Evolutionary conservation across 768 basidiomycete species (phyloP).

Genomic region (Infundibulicybe gibba): DNA sequence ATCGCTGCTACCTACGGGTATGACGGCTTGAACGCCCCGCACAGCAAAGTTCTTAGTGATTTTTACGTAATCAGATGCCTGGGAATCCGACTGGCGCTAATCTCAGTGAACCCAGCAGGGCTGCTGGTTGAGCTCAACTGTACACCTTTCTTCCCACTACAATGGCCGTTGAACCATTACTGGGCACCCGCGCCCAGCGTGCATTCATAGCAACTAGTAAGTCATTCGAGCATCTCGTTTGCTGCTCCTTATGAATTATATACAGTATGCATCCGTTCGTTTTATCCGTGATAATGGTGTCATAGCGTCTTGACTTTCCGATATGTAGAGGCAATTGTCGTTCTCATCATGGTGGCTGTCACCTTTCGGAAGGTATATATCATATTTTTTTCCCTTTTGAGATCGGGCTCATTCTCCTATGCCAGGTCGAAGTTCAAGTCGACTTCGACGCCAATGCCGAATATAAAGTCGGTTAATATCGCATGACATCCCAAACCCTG

Average conservation of each 20-base stretch:
- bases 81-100: background rate
- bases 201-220: conserved; percentile 71
- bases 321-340: conserved; percentile 64
- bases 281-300: background rate
- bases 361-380: conserved; percentile 60
- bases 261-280: conserved; percentile 60
- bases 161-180: conserved; percentile 71
- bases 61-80: too few relatives aligned
- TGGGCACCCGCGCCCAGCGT: conserved; percentile 70
- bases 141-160: too few relatives aligned
- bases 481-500: background rate
- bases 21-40: too few relatives aligned
- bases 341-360: conserved; percentile 71
- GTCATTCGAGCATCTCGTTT: conserved; percentile 15
- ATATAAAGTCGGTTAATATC: conserved; percentile 45
- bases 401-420: conserved; percentile 1
- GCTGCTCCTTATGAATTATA: conserved; percentile 4
- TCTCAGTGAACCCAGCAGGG: background rate
- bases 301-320: background rate
- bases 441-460: conserved; percentile 21
- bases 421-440: conserved; percentile 51
- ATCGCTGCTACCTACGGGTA: too few relatives aligned
- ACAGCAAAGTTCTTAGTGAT: too few relatives aligned
- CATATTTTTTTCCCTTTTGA: background rate
- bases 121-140: background rate